A percentile compares a stretch with the other conserved stretches of the same genome.
These are phyloP conservation scores for Holtermannia corniformis DNA, from an alignment of 768 basidiomycete species.

Conservation along the genomic window DNA sequence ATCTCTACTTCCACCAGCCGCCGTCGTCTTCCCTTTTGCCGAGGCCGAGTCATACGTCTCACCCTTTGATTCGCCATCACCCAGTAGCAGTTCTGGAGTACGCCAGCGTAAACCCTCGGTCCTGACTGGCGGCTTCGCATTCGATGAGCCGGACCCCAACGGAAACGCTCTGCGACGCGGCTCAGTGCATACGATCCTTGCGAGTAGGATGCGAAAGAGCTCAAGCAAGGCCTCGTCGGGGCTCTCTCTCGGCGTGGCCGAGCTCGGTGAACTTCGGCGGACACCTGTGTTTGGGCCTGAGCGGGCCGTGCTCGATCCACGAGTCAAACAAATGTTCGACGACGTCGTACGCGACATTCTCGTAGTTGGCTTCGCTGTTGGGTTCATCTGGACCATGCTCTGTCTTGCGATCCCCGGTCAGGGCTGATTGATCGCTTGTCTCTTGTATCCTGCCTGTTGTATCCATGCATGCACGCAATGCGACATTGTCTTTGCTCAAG, in stretches of 20 bases:
- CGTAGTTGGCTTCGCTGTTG: slow-evolving; percentile 16
- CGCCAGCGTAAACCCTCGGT: background rate
- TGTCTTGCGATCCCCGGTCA: slow-evolving; percentile 30
- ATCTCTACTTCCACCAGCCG: background rate
- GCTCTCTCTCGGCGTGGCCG: background rate
- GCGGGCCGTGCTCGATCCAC: slow-evolving; percentile 25
- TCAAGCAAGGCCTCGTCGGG: background rate
- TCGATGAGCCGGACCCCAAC: background rate
- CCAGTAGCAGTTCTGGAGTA: background rate
- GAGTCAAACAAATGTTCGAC: slow-evolving; percentile 16
- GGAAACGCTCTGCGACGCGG: too few relatives aligned
- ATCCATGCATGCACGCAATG: too few relatives aligned
- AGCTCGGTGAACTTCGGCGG: background rate
- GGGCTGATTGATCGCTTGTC: too few relatives aligned
- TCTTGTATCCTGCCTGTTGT: too few relatives aligned
- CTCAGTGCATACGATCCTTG: background rate
- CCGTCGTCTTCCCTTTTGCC: slow-evolving; percentile 22
- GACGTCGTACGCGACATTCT: slow-evolving; percentile 29
- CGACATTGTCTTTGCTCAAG: background rate
- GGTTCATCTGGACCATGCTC: slow-evolving; percentile 16
- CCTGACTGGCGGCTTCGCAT: background rate
- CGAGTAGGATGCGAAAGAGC: background rate
- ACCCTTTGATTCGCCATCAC: slow-evolving; percentile 7
- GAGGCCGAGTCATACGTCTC: slow-evolving; percentile 3
- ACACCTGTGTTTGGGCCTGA: slow-evolving; percentile 27